Percentiles rank a stretch among this genome's conserved stretches.
phyloP scores from a whole-genome alignment of 441 rosid species.

The Pelargonium cotyledonis region DNA sequence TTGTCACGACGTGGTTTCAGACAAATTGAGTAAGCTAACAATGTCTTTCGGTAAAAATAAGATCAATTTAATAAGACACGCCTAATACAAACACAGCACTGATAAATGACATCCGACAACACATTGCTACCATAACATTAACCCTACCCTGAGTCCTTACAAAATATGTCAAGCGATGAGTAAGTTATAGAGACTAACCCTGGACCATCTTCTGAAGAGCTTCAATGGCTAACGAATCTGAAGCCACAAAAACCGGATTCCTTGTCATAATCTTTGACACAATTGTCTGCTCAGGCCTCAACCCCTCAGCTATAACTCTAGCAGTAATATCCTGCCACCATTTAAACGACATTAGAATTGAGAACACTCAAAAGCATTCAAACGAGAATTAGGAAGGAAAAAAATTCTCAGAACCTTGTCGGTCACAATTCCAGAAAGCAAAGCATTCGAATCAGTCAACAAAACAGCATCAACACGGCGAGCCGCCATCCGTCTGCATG shows the following conservation, averaged over 20 bases:
- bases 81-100: too few relatives aligned
- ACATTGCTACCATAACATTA: too few relatives aligned
- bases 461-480: slow-evolving; percentile 88
- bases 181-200: slow-evolving; percentile 40
- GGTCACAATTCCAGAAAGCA: slow-evolving; percentile 95
- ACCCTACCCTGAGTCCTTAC: too few relatives aligned
- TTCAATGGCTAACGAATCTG: slow-evolving; percentile 93
- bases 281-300: slow-evolving; percentile 75
- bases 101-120: neutral
- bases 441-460: slow-evolving; percentile 87
- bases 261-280: slow-evolving; percentile 93
- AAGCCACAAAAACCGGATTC: slow-evolving; percentile 86
- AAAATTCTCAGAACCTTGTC: slow-evolving; percentile 52
- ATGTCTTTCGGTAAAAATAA: slow-evolving; percentile 4
- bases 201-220: slow-evolving; percentile 97
- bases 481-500: slow-evolving; percentile 92
- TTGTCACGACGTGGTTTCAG: too few relatives aligned
- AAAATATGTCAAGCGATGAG: too few relatives aligned
- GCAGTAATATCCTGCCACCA: slow-evolving; percentile 64
- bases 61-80: slow-evolving; percentile 2
- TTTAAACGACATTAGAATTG: neutral
- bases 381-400: neutral
- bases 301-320: slow-evolving; percentile 71
- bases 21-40: too few relatives aligned
- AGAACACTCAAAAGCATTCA: neutral